phyloP scores from a whole-genome alignment of 768 basidiomycete genomes.

The Suillus subalutaceus region DNA sequence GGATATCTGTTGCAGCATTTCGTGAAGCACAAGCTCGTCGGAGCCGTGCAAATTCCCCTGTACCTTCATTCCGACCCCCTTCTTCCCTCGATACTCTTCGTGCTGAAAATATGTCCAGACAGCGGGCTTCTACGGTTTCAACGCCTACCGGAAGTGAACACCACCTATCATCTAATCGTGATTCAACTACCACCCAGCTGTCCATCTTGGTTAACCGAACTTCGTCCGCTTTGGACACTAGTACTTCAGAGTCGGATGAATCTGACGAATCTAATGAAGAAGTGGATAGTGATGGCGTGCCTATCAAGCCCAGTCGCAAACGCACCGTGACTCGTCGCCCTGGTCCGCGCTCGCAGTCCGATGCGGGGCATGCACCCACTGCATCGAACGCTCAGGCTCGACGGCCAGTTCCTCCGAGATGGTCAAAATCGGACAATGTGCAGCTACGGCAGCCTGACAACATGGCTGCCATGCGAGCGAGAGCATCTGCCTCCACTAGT shows the following conservation, averaged over 20 bases:
- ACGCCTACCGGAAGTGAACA: constrained; percentile 22
- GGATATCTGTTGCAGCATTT: constrained; percentile 82
- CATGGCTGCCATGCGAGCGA: constrained; percentile 30
- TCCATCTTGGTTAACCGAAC: constrained; percentile 7
- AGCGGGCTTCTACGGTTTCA: constrained; percentile 35
- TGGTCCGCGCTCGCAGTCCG: constrained; percentile 19
- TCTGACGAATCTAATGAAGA: constrained; percentile 39
- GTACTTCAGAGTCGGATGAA: constrained; percentile 35
- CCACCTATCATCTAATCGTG: constrained; percentile 15
- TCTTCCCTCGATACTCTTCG: constrained; percentile 36
- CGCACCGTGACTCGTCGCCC: constrained; percentile 36
- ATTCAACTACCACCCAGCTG: constrained; percentile 14
- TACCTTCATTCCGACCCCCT: constrained; percentile 49
- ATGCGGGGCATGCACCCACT: constrained; percentile 20
- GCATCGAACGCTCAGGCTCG: constrained; percentile 3
- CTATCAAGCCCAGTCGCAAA: constrained; percentile 37
- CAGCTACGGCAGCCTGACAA: constrained; percentile 24
- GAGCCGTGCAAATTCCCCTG: constrained; percentile 63
- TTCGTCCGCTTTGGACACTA: constrained; percentile 19
- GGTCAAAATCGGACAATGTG: constrained; percentile 30
- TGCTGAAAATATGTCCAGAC: constrained; percentile 25
- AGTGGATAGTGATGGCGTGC: constrained; percentile 37
- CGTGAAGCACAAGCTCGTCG: constrained; percentile 75
- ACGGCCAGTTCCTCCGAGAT: constrained; percentile 14
- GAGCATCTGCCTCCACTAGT: constrained; percentile 62